Percentiles rank a stretch among this genome's conserved stretches.
These are phyloP conservation scores for Exophiala calicioides DNA, from an alignment of 2,329 filamentous ascomycete species.

Conservation along the genomic window DNA sequence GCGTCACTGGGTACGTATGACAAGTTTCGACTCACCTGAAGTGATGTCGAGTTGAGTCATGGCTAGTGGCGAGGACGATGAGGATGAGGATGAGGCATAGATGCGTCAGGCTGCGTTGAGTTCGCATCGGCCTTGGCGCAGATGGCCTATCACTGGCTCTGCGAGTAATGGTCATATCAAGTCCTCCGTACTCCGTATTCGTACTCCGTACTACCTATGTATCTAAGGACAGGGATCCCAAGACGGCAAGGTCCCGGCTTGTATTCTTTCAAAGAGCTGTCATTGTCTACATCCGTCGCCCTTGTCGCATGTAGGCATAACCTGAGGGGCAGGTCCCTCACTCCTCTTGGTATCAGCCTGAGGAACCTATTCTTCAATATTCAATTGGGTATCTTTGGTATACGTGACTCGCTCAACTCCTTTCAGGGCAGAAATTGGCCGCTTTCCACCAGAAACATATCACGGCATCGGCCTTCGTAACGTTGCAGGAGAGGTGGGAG, in stretches of 20 bases:
- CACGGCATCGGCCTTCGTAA: not conserved
- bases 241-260: no score
- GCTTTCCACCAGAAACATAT: not conserved
- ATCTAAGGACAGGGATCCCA: no score
- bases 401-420: constrained; percentile 6
- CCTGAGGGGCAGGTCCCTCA: no score
- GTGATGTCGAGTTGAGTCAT: not conserved
- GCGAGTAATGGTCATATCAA: no score
- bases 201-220: no score
- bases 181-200: no score
- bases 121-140: constrained; percentile 5
- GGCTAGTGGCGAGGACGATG: not conserved
- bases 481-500: not conserved
- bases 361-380: constrained; percentile 2
- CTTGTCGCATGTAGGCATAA: no score
- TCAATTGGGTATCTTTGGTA: constrained; percentile 15
- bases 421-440: not conserved
- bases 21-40: constrained; percentile 4
- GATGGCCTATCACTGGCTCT: not conserved
- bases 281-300: no score
- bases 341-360: no score
- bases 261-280: no score
- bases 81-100: no score
- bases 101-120: no score
- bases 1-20: not conserved